Percentiles rank a stretch among this genome's conserved stretches.
phyloP scores from a whole-genome alignment of 208 protist genomes.

The Trypanosoma cruzi region DNA sequence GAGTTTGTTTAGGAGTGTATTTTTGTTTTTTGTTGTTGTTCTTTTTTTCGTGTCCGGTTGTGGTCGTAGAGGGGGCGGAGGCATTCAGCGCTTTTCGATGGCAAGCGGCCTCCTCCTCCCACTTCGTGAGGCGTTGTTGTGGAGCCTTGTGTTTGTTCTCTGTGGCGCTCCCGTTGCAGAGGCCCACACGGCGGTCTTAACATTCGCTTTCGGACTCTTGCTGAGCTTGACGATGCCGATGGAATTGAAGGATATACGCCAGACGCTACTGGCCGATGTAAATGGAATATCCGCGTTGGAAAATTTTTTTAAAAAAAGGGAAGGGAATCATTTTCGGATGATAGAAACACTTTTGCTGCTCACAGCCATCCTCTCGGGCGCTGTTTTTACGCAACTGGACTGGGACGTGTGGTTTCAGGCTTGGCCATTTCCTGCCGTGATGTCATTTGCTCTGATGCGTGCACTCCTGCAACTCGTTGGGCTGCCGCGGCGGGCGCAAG shows the following conservation, averaged over 20 bases:
- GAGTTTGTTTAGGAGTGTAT: constrained; percentile 1
- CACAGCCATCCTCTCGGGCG: constrained; percentile 36
- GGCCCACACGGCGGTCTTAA: not conserved
- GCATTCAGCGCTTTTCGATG: not conserved
- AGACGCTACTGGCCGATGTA: not conserved
- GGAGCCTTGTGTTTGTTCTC: constrained; percentile 18
- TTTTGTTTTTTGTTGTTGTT: constrained; percentile 18
- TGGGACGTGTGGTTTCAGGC: constrained; percentile 46
- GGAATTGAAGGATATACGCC: constrained; percentile 9
- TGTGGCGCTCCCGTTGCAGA: constrained; percentile 14
- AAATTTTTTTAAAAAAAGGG: not conserved
- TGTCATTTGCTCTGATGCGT: constrained; percentile 10
- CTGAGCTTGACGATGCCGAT: constrained; percentile 21
- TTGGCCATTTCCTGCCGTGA: constrained; percentile 61
- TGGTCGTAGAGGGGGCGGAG: not conserved
- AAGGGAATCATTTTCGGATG: not conserved
- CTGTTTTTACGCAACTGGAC: constrained; percentile 52
- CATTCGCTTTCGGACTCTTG: constrained; percentile 8
- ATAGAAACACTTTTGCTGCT: constrained; percentile 34
- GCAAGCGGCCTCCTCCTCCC: not conserved
- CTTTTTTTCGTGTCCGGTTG: not conserved
- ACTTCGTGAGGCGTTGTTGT: constrained; percentile 9
- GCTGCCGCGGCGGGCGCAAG: not conserved
- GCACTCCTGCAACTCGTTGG: not conserved
- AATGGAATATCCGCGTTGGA: not conserved